Percentiles rank a stretch among this genome's conserved stretches.
Conservation (phyloP, 2,329 filamentous ascomycete genomes). For the Alternaria brassicae region DNA sequence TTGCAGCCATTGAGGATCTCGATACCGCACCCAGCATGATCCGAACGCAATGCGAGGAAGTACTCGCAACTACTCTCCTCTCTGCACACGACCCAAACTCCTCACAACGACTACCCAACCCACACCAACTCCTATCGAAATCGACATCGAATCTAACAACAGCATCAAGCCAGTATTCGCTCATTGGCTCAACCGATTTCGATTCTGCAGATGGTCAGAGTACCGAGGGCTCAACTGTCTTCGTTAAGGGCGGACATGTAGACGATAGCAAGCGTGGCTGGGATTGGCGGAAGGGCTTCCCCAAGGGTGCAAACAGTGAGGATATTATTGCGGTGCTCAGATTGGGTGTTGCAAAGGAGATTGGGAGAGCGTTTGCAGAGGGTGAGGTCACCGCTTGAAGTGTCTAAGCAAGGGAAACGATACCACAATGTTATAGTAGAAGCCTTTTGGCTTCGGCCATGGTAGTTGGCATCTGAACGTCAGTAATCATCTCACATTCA, state of each 20-base stretch:
- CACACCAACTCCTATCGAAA: slow-evolving; percentile 62
- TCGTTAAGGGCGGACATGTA: slow-evolving; percentile 45
- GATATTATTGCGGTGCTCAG: slow-evolving; percentile 78
- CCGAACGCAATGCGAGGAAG: slow-evolving; percentile 77
- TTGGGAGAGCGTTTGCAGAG: slow-evolving; percentile 72
- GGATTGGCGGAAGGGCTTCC: slow-evolving; percentile 72
- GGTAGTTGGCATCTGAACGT: not conserved
- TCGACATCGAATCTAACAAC: slow-evolving; percentile 61
- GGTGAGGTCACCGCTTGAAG: slow-evolving; percentile 60
- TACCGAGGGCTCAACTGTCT: slow-evolving; percentile 58
- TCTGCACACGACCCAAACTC: slow-evolving; percentile 62
- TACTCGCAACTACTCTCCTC: slow-evolving; percentile 76
- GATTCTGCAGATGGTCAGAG: slow-evolving; percentile 53
- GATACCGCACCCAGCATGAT: slow-evolving; percentile 77
- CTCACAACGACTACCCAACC: slow-evolving; percentile 25
- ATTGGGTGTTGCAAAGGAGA: slow-evolving; percentile 74
- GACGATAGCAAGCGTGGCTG: slow-evolving; percentile 66
- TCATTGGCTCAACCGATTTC: slow-evolving; percentile 77
- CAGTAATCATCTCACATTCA: not conserved
- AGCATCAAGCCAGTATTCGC: slow-evolving; percentile 66
- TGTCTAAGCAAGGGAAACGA: not conserved
- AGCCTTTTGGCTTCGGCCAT: not conserved
- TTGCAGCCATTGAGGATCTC: slow-evolving; percentile 81
- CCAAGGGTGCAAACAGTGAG: slow-evolving; percentile 65
- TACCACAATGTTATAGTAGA: slow-evolving; percentile 5